Evolutionary conservation across 2,329 filamentous ascomycete species (phyloP), one percentile per base, ranked within the genome.

Genomic region (Hansfordia pulvinata): DNA sequence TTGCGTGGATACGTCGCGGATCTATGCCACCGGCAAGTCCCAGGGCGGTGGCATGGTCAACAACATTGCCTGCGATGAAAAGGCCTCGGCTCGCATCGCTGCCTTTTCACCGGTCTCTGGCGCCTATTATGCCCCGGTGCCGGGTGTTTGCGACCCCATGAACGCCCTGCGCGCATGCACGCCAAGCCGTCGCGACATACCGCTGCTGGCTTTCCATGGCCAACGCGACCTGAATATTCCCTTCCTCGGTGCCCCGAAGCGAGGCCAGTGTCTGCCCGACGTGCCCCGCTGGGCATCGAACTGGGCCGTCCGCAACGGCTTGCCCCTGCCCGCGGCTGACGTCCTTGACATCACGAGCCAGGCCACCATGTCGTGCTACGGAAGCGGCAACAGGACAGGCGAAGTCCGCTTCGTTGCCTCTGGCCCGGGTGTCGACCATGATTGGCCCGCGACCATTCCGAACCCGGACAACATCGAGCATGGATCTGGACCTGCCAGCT

Each of bases 181-280:
- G 4, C 47, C 53, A 0, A 43, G 39, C 4, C 41, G 43, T 25
- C 35, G 26, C 0, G 38, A 46, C 6, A 30, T 62, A 4, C 57
- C 59, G 2, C 46, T 66, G 6, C 38, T 66, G 5, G 58, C 60
- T 24, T 53, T 63, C 17, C 61, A 65, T 35, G 60, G 60, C n/a
- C n/a, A n/a, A n/a, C n/a, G n/a, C n/a, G n/a, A n/a, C n/a, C n/a
- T n/a, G n/a, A n/a, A n/a, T n/a, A n/a, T n/a, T n/a, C n/a, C n/a
- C n/a, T n/a, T n/a, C n/a, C n/a, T n/a, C n/a, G n/a, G n/a, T n/a
- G n/a, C n/a, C n/a, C n/a, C n/a, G n/a, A n/a, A n/a, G n/a, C n/a
- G n/a, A n/a, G n/a, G n/a, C n/a, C n/a, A n/a, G n/a, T n/a, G n/a
- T n/a, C n/a, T n/a, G n/a, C n/a, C n/a, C n/a, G n/a, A n/a, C n/a